Base-by-base conservation (phyloP, 768 basidiomycete genomes). In the Pisolithus microcarpus region DNA sequence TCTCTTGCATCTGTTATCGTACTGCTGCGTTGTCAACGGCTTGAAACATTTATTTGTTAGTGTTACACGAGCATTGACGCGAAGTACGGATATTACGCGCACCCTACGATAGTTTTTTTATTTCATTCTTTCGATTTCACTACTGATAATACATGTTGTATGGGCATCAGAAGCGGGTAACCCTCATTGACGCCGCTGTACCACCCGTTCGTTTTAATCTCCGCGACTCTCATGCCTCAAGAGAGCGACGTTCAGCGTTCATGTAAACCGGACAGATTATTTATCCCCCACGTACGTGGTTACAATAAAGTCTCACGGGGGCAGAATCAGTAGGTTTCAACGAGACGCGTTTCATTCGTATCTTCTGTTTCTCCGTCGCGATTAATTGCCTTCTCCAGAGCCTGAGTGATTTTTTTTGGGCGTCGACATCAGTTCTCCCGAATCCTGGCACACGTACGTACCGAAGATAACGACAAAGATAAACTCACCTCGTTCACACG, bases 401-500 rank as follows among this genome's bases (percentile, higher is more conserved):
- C 50, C 57, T 58, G 16, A 37, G 16, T 10, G 21, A 38, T 28
- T 7, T n/a, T 24, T n/a, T n/a, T 23, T 23, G 1, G 1, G 21
- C 18, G 7, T 24, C 18, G 5, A 23, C 36, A 6, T 26, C 13
- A 43, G 23, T 43, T 43, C n/a, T 38, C 10, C 5, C n/a, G 34
- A 15, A 34, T 4, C 34, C 34, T 34, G 13, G 10, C 34, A 15
- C 34, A 34, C 13, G n/a, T n/a, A n/a, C n/a, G 34, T 4, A 15
- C 2, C 11, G 34, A 34, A 13, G 34, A 34, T 34, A 34, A 34
- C 28, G 30, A 2, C 28, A 37, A 2, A 49, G 34, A 21, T 26
- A 26, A 39, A 36, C 61, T 49, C 38, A 80, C 82, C 74, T 78
- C 68, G 54, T 82, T 83, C 23, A 78, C 71, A 0, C 56, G 39